Conservation (phyloP, 768 basidiomycete genomes). For the Phlebiopsis gigantea region DNA sequence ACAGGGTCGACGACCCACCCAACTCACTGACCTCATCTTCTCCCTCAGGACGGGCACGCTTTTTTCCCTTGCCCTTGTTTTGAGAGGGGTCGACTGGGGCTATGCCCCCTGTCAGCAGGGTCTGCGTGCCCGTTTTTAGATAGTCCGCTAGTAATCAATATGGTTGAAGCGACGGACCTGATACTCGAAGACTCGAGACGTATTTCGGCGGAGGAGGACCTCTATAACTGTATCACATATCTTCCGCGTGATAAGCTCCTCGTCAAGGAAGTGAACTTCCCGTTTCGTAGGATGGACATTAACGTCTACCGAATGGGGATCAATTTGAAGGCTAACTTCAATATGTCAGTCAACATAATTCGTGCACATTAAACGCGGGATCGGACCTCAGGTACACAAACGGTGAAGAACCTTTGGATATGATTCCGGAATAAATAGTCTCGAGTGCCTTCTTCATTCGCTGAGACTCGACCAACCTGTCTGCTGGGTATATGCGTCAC, state of each 20-base stretch:
- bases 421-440: conserved; percentile 66
- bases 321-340: conserved; percentile 55
- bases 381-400: conserved; percentile 92
- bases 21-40: conserved; percentile 26
- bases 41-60: conserved; percentile 19
- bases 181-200: conserved; percentile 61
- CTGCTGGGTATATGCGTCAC: conserved; percentile 35
- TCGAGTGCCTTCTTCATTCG: conserved; percentile 88
- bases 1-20: conserved; percentile 15
- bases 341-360: conserved; percentile 32
- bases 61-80: conserved; percentile 35
- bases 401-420: conserved; percentile 86
- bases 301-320: conserved; percentile 87
- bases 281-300: conserved; percentile 98
- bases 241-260: conserved; percentile 76
- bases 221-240: conserved; percentile 72
- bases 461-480: conserved; percentile 86
- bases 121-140: conserved; percentile 35
- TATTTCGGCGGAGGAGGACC: conserved; percentile 53
- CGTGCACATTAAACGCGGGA: too few relatives aligned
- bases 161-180: conserved; percentile 59
- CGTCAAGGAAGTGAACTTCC: conserved; percentile 91
- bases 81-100: conserved; percentile 20
- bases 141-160: not conserved
- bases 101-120: conserved; percentile 51